These are phyloP conservation scores for Aspergillus eucalypticola DNA, from an alignment of 2,329 filamentous ascomycete genomes.

Conservation along the genomic window DNA sequence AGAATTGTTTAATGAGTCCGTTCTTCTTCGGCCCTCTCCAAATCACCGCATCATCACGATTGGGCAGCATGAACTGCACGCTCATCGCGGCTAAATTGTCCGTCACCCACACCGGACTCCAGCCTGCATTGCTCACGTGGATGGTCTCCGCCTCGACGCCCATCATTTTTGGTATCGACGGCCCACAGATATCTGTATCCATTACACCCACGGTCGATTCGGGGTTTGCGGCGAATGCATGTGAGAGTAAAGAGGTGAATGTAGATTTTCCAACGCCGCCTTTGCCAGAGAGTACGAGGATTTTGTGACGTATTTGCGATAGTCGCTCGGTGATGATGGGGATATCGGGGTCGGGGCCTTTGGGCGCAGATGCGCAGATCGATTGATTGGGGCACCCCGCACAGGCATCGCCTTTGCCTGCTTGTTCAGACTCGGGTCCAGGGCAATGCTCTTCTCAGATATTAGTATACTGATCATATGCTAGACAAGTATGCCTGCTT, in stretches of 20 bases:
- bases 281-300: conserved; percentile 90
- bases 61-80: conserved; percentile 96
- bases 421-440: conserved; percentile 63
- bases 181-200: conserved; percentile 97
- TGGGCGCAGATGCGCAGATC: conserved; percentile 91
- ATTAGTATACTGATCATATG: conserved; percentile 7
- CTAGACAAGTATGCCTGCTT: neutral
- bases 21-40: conserved; percentile 99
- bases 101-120: conserved; percentile 92
- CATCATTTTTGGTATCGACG: conserved; percentile 98
- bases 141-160: conserved; percentile 92
- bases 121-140: conserved; percentile 82
- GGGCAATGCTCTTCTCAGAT: conserved; percentile 75
- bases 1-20: conserved; percentile 93
- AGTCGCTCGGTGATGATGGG: conserved; percentile 83
- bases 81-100: conserved; percentile 97
- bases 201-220: conserved; percentile 84
- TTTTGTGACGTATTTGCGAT: conserved; percentile 80
- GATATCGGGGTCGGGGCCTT: conserved; percentile 93
- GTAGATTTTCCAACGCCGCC: conserved; percentile 97
- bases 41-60: conserved; percentile 90
- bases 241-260: conserved; percentile 82
- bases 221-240: conserved; percentile 82
- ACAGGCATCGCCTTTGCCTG: conserved; percentile 74
- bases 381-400: conserved; percentile 93